phyloP scores from a whole-genome alignment of 139 green algal genomes.

The Ostreobium quekettii region DNA sequence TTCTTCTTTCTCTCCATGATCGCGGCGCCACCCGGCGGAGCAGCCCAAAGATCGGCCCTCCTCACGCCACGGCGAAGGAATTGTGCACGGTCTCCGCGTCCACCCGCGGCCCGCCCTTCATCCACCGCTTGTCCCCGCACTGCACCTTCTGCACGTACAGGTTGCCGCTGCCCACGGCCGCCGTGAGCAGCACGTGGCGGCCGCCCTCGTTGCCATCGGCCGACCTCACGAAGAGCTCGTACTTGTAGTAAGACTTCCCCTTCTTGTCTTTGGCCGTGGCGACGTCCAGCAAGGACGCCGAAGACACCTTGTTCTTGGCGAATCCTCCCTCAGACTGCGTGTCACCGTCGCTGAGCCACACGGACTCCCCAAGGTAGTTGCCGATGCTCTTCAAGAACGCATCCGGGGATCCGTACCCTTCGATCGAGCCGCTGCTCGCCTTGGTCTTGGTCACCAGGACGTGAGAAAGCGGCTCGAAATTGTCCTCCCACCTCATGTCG shows the following conservation, averaged over 20 bases:
- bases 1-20: too few species aligned
- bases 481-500: slow-evolving; percentile 83
- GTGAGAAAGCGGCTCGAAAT: slow-evolving; percentile 89
- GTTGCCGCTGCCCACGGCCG: slow-evolving; percentile 70
- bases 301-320: slow-evolving; percentile 64
- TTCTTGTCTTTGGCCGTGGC: slow-evolving; percentile 72
- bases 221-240: slow-evolving; percentile 20
- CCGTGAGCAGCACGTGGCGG: slow-evolving; percentile 88
- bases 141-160: slow-evolving; percentile 84
- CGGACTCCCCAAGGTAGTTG: slow-evolving; percentile 77
- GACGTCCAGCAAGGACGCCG: slow-evolving; percentile 74
- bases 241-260: slow-evolving; percentile 95
- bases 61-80: slow-evolving; percentile 85
- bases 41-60: too few species aligned
- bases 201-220: slow-evolving; percentile 95
- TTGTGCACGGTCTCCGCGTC: slow-evolving; percentile 43
- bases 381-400: slow-evolving; percentile 74
- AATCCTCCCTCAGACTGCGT: slow-evolving; percentile 94
- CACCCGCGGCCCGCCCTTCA: slow-evolving; percentile 80
- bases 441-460: slow-evolving; percentile 61
- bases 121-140: slow-evolving; percentile 91
- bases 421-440: slow-evolving; percentile 71
- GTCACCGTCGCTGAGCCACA: slow-evolving; percentile 47
- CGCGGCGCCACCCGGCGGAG: too few species aligned
- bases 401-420: slow-evolving; percentile 71